Conservation (phyloP, 139 green algal genomes). For the Astrephomene gubernaculifera region DNA sequence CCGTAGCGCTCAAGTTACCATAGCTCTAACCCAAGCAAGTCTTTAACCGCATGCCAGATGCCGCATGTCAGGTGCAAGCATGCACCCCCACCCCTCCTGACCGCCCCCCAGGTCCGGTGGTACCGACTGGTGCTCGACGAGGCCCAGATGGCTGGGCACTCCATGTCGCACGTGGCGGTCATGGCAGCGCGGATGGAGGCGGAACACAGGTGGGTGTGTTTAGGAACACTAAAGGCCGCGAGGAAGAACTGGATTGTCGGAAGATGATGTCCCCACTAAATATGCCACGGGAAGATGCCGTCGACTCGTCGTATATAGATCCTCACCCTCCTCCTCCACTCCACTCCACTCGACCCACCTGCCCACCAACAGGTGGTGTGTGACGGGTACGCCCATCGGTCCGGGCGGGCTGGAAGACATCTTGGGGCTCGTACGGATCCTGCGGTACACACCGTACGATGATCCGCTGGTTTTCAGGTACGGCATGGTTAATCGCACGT, state of each 20-base stretch:
- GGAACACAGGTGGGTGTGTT: background rate
- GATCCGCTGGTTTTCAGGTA: conserved; percentile 43
- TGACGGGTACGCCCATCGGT: conserved; percentile 75
- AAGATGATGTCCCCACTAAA: background rate
- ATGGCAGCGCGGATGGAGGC: conserved; percentile 68
- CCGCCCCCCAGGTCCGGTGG: conserved; percentile 66
- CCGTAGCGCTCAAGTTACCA: no score
- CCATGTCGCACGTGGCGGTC: conserved; percentile 33
- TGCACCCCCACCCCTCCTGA: no score
- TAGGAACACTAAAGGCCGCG: background rate
- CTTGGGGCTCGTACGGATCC: conserved; percentile 60
- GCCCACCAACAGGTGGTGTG: conserved; percentile 66
- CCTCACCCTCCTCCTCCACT: no score
- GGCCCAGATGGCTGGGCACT: conserved; percentile 75
- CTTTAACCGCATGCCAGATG: no score
- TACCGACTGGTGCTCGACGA: conserved; percentile 81
- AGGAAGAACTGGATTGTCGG: background rate
- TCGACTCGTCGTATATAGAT: no score
- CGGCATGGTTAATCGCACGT: background rate
- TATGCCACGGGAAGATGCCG: no score
- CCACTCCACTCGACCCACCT: background rate
- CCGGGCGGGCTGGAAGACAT: conserved; percentile 68
- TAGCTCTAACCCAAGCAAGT: no score
- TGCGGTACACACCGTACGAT: conserved; percentile 64
- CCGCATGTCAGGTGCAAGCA: no score